Conservation (phyloP, 1,284 basidiomycete genomes). For the Ustilago nuda region DNA sequence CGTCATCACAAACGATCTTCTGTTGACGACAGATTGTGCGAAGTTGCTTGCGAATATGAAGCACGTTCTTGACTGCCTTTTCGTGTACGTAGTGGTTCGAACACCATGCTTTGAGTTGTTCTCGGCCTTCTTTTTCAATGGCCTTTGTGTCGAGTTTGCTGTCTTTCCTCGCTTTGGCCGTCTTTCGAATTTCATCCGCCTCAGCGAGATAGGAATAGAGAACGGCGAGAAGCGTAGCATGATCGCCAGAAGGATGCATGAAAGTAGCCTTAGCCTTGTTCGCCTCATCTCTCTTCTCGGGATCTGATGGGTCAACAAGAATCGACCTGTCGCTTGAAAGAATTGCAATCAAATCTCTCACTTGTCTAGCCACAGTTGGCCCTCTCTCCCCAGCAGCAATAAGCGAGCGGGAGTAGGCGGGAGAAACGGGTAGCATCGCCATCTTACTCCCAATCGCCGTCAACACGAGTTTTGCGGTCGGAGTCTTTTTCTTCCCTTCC, state of each 20-base stretch:
- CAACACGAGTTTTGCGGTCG: conserved; percentile 34
- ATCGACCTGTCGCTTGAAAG: conserved; percentile 59
- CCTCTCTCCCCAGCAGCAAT: conserved; percentile 59
- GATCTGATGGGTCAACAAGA: conserved; percentile 53
- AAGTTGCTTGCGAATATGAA: conserved; percentile 63
- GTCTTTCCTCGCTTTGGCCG: conserved; percentile 13
- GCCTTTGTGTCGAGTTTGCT: conserved; percentile 18
- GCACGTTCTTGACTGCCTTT: conserved; percentile 58
- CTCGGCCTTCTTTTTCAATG: conserved; percentile 27
- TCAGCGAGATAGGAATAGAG: conserved; percentile 65
- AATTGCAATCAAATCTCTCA: conserved; percentile 66
- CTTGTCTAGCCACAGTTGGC: conserved; percentile 49
- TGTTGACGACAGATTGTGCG: conserved; percentile 55
- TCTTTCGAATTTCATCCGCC: conserved; percentile 23
- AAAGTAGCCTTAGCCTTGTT: conserved; percentile 69
- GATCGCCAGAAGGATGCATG: conserved; percentile 60
- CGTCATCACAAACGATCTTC: conserved; percentile 61
- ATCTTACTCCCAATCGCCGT: conserved; percentile 60
- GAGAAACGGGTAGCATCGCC: conserved; percentile 62
- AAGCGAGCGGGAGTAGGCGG: conserved; percentile 59
- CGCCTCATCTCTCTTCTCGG: conserved; percentile 59
- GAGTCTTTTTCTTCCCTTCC: conserved; percentile 4
- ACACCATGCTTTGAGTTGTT: conserved; percentile 71
- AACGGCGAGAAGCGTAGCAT: conserved; percentile 62
- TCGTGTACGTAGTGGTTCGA: conserved; percentile 59